Base-by-base conservation (phyloP, 345 rosid genomes). In the Populus simonii region DNA sequence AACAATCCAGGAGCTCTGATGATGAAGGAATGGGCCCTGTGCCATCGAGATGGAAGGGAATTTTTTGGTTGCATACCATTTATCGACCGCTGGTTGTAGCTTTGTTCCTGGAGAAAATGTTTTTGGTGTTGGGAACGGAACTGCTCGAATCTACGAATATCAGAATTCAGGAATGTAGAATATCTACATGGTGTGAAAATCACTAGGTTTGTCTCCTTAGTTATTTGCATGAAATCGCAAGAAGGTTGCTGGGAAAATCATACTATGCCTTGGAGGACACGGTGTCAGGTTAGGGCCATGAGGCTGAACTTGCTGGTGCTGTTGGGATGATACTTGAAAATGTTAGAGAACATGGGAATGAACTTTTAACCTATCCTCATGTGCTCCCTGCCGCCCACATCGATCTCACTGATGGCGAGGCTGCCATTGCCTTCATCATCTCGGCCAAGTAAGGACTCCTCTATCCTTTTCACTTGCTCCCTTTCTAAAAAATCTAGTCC, bases 181-280 rank as follows among this genome's bases (percentile, higher is more conserved):
- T 12, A 43, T 43, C 5, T 10, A 43, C 16, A 43, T 43, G 15
- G 49, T 43, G 49, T 43, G 47, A 25, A 43, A 10, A 43, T 43
- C 47, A 43, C 47, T 11, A 43, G 11, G 47, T 43, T 43, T 2
- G 15, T 11, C 47, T 9, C 13, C 10, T 9, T 43, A 43, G 47
- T 43, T 10, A 43, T 43, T 43, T 43, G 49, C 49, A 43, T 43
- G 49, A 12, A 43, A 43, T 76, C 88, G 87, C 0, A 22, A 27
- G 57, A 91, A 85, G 78, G 93, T 78, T 16, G 76, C 74, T 6
- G 94, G 93, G 39, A 93, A 89, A 84, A 88, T 89, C 22, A 22
- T 91, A 79, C 71, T 85, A 11, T 88, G 90, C 74, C 55, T 85
- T 20, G 66, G 80, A 18, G 86, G 86, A 2, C 76, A 25, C 2